Evolutionary conservation across 495 filamentous ascomycete species (phyloP), one percentile per base, ranked within the genome.

Genomic region (Daldinia bambusicola): DNA sequence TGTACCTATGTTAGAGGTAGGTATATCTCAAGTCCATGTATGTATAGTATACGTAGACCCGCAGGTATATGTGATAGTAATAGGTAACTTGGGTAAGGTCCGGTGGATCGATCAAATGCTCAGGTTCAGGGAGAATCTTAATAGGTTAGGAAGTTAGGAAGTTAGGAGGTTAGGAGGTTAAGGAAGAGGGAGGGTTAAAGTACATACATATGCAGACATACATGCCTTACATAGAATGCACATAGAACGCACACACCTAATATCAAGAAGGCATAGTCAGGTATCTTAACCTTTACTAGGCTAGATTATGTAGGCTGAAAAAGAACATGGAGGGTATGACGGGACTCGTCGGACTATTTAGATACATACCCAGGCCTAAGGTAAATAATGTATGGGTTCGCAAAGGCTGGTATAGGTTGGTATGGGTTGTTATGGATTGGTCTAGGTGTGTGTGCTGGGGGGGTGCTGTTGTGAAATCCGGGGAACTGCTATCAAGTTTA

Each of bases 381-480:
- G 26, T 26, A 26, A 26, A 32, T 26, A 50, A 6, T 16, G 10
- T 50, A 26, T 9, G 10, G 0, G 5, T 50, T n/a, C n/a, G n/a
- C n/a, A n/a, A n/a, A n/a, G n/a, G n/a, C n/a, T 6, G 43, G n/a
- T 14, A 18, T 50, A 16, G 43, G 8, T 20, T 18, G 20, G 20
- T 22, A 50, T 2, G 13, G 20, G 9, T 6, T 13, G 16, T 12
- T 50, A 26, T 9, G 10, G 0, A 3, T 50, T 31, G 20, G 26
- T 66, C 57, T 66, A 38, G 16, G 20, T 16, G 45, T 26, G 45
- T 26, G 12, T 55, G 36, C 51, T 51, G 41, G 34, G 43, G 53
- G 62, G 63, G 63, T 53, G 26, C 55, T 56, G 32, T 73, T 73
- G 58, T 63, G 70, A 66, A 73, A 73, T 73, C 70, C 70, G 70